Evolutionary conservation across 2,329 filamentous ascomycete genomes (phyloP), one percentile per base, ranked within the genome.

Genomic region (Ophiostoma perfectum): DNA sequence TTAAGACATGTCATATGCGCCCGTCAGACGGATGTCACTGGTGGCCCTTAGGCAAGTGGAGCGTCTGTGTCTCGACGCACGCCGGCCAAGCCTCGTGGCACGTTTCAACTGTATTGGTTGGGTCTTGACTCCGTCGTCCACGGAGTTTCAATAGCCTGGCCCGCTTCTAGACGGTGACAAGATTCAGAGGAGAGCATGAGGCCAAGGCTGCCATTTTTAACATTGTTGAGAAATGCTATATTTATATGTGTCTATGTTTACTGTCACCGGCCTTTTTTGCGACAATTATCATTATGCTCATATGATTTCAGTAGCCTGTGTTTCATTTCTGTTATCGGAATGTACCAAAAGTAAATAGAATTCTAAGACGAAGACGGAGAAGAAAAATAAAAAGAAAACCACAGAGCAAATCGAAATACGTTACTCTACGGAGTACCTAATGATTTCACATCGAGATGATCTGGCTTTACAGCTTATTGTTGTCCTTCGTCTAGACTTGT

Each of bases 1-100:
- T 27, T 55, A 55, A 55, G n/a, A 55, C 14, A 55, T 55, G 49
- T 18, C 49, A 55, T 18, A 55, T 55, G 49, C 49, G n/a, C 49
- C 49, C 27, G 49, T 36, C 18, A 16, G 8, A 16, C 12, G 8
- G n/a, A 47, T 47, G 27, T 27, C 27, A 27, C 27, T 27, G 27
- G 27, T 27, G 7, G 42, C 14, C 42, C 7, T 12, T 45, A 8
- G 14, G 42, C 42, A 45, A 45, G 42, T 45, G 42, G 42, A 45
- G 42, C 42, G 8, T 5, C 42, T 45, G 42, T 45, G 42, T 8
- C 42, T 45, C 42, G 8, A n/a, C 5, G 47, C 47, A 16, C 14
- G 49, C 14, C 49, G n/a, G 49, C 49, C 49, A 55, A 55, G 49
- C 18, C 49, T 14, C 27, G 14, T 27, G 27, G 27, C 8, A 27